Evolutionary conservation across 148 eudicot genomes (phyloP), one percentile per base, ranked within the genome.

Genomic region (Limonium bicolor): DNA sequence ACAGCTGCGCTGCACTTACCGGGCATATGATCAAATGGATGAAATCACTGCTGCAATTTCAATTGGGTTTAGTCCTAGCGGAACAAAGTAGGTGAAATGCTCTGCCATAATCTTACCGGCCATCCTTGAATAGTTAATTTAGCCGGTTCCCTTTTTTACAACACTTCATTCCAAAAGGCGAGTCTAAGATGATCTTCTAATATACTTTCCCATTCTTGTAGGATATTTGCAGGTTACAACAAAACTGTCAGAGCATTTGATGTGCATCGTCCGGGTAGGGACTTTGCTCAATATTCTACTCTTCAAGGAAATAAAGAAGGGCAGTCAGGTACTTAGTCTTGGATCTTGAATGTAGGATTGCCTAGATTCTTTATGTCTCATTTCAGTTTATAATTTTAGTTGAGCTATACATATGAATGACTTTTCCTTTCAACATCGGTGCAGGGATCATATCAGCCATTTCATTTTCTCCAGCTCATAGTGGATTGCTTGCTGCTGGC

Each of bases 21-120:
- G 99, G 56, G 95, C 99, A 28, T 90, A 77, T 67, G 94, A 90
- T 76, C 82, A 75, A 48, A 78, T 90, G 95, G 99, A 90, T 61
- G 99, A 90, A 66, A 90, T 90, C 35, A 68, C 88, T 53, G 99
- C 97, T 66, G 99, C 99, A 30, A 77, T 68, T 61, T 80, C 82
- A 36, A 53, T 90, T 59, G 95, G 80, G 41, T 90, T 90, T 66
- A 90, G 80, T 55, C 93, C 94, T 32, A 48, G 61, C 43, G 99
- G 85, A 48, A 70, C 61, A 35, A 90, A 90, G 99, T 90, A 81
- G 71, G 71, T 41, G 28, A 27, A 28, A 37, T 48, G 40, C 47
- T 41, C 2, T 45, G 27, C 55, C 27, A 26, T 25, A 1, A 26
- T 27, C 36, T 21, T 3, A 12, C 4, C n/a, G n/a, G n/a, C n/a